A percentile compares a stretch with the other conserved stretches of the same genome.
Evolutionary conservation across 805 yeast species (phyloP).

Genomic region (Metschnikowia lochheadii): DNA sequence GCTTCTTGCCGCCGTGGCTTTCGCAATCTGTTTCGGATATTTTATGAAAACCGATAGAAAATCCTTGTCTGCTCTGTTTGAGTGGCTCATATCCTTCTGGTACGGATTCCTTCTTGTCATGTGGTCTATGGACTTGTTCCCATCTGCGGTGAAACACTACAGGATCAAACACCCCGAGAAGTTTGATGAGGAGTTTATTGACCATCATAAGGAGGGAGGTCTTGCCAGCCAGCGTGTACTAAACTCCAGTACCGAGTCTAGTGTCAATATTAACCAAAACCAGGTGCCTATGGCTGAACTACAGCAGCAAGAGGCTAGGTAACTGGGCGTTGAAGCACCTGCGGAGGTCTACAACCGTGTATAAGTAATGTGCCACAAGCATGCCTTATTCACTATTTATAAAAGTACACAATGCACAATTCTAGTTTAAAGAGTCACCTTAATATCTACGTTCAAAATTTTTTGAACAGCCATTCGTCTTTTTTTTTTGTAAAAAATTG

Average conservation of each 20-base stretch:
- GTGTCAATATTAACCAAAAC: not conserved
- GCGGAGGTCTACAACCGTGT: not conserved
- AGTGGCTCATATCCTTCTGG: constrained; percentile 86
- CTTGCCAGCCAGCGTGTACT: not conserved
- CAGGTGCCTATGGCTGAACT: not conserved
- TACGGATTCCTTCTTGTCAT: constrained; percentile 66
- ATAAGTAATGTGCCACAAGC: not conserved
- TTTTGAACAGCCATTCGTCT: not conserved
- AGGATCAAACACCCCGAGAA: constrained; percentile 28
- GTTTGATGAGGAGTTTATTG: constrained; percentile 18
- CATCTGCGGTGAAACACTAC: constrained; percentile 46
- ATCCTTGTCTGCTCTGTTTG: constrained; percentile 60
- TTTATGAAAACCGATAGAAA: constrained; percentile 30
- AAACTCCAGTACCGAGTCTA: not conserved
- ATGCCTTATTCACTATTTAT: not conserved
- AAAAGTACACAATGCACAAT: not conserved
- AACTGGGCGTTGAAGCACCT: not conserved
- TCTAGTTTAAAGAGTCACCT: not conserved
- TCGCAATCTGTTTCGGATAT: constrained; percentile 68
- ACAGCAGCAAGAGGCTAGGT: not conserved
- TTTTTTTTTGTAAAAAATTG: not conserved
- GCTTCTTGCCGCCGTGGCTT: constrained; percentile 59
- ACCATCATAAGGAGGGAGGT: constrained; percentile 14
- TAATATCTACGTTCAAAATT: not conserved
- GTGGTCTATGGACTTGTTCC: constrained; percentile 66